These are phyloP conservation scores for Aquanectria penicillioides DNA, from an alignment of 2,329 filamentous ascomycete species.

Conservation along the genomic window DNA sequence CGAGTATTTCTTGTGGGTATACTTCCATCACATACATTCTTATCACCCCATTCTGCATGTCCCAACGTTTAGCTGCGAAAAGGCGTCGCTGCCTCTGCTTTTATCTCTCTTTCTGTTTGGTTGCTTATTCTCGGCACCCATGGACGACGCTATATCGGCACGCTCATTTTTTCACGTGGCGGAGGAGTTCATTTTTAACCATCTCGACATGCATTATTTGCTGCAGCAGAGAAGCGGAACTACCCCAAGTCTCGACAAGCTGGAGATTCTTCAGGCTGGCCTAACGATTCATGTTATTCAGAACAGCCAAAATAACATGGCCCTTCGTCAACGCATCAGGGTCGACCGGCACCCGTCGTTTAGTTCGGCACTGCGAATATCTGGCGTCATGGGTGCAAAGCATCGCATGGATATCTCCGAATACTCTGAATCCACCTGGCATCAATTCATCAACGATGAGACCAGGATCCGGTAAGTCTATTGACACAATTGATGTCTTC, in stretches of 20 bases:
- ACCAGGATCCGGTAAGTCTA: slow-evolving; percentile 11
- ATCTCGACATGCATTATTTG: not conserved
- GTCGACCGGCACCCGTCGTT: slow-evolving; percentile 2
- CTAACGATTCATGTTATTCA: slow-evolving; percentile 12
- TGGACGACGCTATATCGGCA: slow-evolving; percentile 16
- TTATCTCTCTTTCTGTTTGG: slow-evolving; percentile 12
- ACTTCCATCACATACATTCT: slow-evolving; percentile 2
- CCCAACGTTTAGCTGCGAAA: slow-evolving; percentile 13
- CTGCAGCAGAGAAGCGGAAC: not conserved
- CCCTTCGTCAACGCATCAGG: slow-evolving; percentile 6
- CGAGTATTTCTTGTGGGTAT: slow-evolving; percentile 17
- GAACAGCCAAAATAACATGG: slow-evolving; percentile 8
- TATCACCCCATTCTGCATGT: slow-evolving; percentile 21
- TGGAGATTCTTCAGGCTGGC: slow-evolving; percentile 19
- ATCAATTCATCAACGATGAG: slow-evolving; percentile 17
- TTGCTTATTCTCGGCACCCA: slow-evolving; percentile 10
- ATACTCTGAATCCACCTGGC: slow-evolving; percentile 4
- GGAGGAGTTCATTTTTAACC: slow-evolving; percentile 20
- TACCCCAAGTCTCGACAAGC: not conserved
- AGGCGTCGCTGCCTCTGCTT: slow-evolving; percentile 10
- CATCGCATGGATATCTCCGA: not conserved
- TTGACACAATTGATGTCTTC: too few species aligned
- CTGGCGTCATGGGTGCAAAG: slow-evolving; percentile 3
- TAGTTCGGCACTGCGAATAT: slow-evolving; percentile 1
- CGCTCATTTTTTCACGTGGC: slow-evolving; percentile 11